Evolutionary conservation across 495 filamentous ascomycete species (phyloP), one percentile per base, ranked within the genome.

Genomic region (Penicillium paradoxum): DNA sequence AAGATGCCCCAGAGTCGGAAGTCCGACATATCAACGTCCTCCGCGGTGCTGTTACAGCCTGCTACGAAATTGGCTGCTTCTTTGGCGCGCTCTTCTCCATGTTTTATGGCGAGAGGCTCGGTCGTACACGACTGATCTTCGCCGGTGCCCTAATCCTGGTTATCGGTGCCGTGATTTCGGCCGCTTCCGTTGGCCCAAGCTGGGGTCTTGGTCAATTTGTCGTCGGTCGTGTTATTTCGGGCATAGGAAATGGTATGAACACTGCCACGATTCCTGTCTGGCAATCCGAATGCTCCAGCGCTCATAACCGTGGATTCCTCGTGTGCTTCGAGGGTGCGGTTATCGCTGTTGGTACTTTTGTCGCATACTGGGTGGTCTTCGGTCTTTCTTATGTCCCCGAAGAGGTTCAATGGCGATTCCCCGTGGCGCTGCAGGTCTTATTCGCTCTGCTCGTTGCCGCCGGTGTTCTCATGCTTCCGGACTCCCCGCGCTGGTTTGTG

Each of bases 11-110:
- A 25, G 17, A 27, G 8, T 18, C 43, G 15, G 2, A 45, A 38
- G 15, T 39, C 8, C 47, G 40, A 24, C 51, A 64, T 29, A 45
- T 64, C 53, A 40, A 60, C 37, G 60, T 63, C 19, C 49, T 60
- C 38, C 60, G 57, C n/a, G 60, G 60, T 60, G 70, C 21, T 49
- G 59, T 81, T 25, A 79, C 74, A 1, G 73, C 77, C 6, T 72
- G 80, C 38, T 82, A 82, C 59, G 74, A 79, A 25, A 67, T 82
- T 50, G 80, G 79, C 19, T 81, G 76, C 54, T 79, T 82, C 60
- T 60, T 81, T 30, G 79, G 80, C 21, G 76, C 79, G 11, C 55
- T 81, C 6, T 64, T 64, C n/a, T 70, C 75, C 10, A 67, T 77
- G 42, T 68, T 64, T 22, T 69, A 73, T 38, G 79, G 80, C 24